Base-by-base conservation (phyloP, 352 stramenopile genomes). In the Globisporangium nagaii region DNA sequence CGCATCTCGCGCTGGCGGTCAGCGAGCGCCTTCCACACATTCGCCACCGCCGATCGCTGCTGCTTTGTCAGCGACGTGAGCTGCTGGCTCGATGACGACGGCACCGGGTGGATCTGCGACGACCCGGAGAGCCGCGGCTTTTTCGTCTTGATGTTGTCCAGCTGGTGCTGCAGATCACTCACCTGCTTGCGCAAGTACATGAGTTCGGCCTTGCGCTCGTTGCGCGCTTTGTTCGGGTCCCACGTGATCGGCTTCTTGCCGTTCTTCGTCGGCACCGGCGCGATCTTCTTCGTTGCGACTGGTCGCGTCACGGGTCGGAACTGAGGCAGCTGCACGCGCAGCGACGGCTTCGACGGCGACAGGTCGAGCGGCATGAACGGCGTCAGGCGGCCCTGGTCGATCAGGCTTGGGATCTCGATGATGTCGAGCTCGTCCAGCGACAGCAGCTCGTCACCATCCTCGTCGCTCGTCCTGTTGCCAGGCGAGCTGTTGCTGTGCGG, bases 181-280 rank as follows among this genome's bases (percentile, higher is more conserved):
- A 19, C 34, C 34, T 39, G 48, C 34, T 56, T 53, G 41, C 65
- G 65, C 43, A 73, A 55, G 49, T 73, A 64, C 13, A 63, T 36
- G 49, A 73, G 55, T 50, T 73, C 65, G 19, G 63, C 53, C 36
- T 66, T 65, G 28, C 53, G 47, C 3, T 41, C 56, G 53, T 69
- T 56, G 34, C 60, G 56, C 40, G 61, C 50, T 36, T 50, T 53
- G 53, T 65, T 65, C 9, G 58, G 40, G 22, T 46, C 40, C 40
- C 40, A 46, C 0, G 40, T 20, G 22, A 46, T 31, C 24, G 41
- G 6, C 41, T 47, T 47, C 41, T 47, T 47, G 34, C 34, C 34
- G 8, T 44, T 25, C n/a, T 25, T 44, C 7, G 39, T 28, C 8
- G 39, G 11, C 39, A 19, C 22, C 20, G 39, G 39, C 19, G 19